Percentiles rank a stretch among this genome's conserved stretches.
These are phyloP conservation scores for Candida hispaniensis DNA, from an alignment of 805 yeast species.

Conservation along the genomic window DNA sequence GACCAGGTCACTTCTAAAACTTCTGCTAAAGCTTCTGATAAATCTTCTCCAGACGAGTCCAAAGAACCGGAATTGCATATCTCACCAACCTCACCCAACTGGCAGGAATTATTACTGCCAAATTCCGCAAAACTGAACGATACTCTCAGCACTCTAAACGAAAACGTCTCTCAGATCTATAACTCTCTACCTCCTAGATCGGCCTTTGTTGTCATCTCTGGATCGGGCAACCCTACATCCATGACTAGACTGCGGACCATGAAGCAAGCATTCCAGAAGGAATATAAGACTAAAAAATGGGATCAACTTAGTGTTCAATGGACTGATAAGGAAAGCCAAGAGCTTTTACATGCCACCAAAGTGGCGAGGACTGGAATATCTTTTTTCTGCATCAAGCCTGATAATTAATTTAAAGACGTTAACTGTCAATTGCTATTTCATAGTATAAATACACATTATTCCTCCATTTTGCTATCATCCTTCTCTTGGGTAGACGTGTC, in stretches of 20 bases:
- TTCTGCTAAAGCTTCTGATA: background rate
- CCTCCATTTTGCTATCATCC: no score
- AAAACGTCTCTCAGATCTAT: conserved; percentile 40
- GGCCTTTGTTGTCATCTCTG: conserved; percentile 49
- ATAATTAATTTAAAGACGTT: no score
- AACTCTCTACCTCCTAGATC: conserved; percentile 46
- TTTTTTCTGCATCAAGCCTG: conserved; percentile 40
- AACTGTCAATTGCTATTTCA: no score
- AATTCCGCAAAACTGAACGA: conserved; percentile 16
- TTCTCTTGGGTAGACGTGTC: no score
- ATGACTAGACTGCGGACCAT: conserved; percentile 35
- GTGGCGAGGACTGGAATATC: conserved; percentile 52
- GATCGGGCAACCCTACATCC: conserved; percentile 48
- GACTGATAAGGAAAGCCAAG: conserved; percentile 40
- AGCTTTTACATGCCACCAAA: conserved; percentile 37
- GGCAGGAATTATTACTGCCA: no score
- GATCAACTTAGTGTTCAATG: conserved; percentile 39
- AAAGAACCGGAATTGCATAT: conserved; percentile 4
- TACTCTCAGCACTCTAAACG: conserved; percentile 32
- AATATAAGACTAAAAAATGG: conserved; percentile 36
- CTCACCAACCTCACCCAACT: background rate
- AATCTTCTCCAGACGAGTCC: background rate
- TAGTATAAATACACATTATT: no score
- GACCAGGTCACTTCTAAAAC: background rate
- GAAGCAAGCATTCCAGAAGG: conserved; percentile 35